Evolutionary conservation across 2,329 filamentous ascomycete genomes (phyloP), one percentile per base, ranked within the genome.

Genomic region (Stagonosporopsis rhizophila): DNA sequence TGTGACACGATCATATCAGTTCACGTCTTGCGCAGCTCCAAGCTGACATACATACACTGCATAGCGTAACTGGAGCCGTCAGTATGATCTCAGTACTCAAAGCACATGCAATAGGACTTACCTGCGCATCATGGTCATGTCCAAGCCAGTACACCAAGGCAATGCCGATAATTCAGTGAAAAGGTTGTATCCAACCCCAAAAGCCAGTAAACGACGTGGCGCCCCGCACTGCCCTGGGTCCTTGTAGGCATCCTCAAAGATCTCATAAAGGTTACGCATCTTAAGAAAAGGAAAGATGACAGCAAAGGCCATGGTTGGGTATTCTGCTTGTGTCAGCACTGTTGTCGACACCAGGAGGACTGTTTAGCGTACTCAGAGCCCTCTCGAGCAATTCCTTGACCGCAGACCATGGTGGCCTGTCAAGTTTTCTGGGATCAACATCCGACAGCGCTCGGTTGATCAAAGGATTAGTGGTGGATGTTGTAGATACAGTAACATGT

Each of bases 291-390:
- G 72, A 30, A 74, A 73, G 0, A 72, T 55, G 5, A 75, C 57
- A 4, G 68, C 65, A 25, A 73, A 70, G 12, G 64, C 67, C 67
- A 73, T 71, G 3, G 71, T 70, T n/a, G 71, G 69, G 52, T 66
- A 65, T 34, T 61, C 70, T 71, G 35, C 9, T 11, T 11, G 23
- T 11, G 23, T 67, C 19, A 65, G 59, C 20, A 7, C 15, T 17
- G 8, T 5, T 11, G 9, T 19, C 9, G 5, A 11, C 6, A 35
- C 25, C 14, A 8, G 25, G 2, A 2, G n/a, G 9, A 6, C 14
- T 22, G 6, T 9, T 8, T 14, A 2, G 11, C 27, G 4, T 52
- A 56, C 53, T 44, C 11, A 44, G 1, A 28, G 53, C 53, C 23
- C 42, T 47, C 25, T 52, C 47, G n/a, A 56, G 47, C 53, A 56